Base-by-base conservation (phyloP, 2,329 filamentous ascomycete species). In the Capronia americana region DNA sequence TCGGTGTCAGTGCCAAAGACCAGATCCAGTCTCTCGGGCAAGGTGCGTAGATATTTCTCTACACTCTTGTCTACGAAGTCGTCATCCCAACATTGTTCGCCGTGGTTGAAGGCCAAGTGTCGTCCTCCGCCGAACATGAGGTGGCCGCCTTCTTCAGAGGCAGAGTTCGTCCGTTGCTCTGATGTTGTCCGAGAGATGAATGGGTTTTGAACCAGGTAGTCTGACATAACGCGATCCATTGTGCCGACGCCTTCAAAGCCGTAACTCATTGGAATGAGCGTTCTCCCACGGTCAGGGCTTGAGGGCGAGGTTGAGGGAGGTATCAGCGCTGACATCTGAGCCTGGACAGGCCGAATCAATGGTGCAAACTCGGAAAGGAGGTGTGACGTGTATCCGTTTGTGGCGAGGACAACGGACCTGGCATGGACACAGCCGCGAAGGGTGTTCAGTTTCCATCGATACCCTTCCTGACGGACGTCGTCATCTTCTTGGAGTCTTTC, bases 361-460 rank as follows among this genome's bases (percentile, higher is more conserved):
- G 88, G 86, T 8, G 85, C 82, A 71, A 94, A 89, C 38, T 80
- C 75, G 0, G 91, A 91, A 1, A 94, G 79, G 3, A 97, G 82
- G 67, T 88, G 84, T 1, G 91, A 92, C 0, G 92, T 93, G 77
- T 96, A 96, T 3, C 83, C 93, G 74, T 97, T 97, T 0, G 90
- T 94, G 4, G 92, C 90, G 17, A 96, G 84, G 20, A 97, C 83
- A 23, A 96, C 86, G 30, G 85, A 83, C 11, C 81, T 79, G 0
- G 92, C 83, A 0, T 76, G 75, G 59, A 96, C 84, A 50, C 78
- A 80, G 20, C 92, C 93, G 24, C 92, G 87, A 0, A 74, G 20
- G 0, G 92, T 96, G 87, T 81, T 0, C 92, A 79, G 0, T 77
- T 83, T 81, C 87, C 90, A 93, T 4, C 74, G 74, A 8, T 72